These are phyloP conservation scores for Tetrapisispora taiwanensis DNA, from an alignment of 805 yeast species.

Conservation along the genomic window DNA sequence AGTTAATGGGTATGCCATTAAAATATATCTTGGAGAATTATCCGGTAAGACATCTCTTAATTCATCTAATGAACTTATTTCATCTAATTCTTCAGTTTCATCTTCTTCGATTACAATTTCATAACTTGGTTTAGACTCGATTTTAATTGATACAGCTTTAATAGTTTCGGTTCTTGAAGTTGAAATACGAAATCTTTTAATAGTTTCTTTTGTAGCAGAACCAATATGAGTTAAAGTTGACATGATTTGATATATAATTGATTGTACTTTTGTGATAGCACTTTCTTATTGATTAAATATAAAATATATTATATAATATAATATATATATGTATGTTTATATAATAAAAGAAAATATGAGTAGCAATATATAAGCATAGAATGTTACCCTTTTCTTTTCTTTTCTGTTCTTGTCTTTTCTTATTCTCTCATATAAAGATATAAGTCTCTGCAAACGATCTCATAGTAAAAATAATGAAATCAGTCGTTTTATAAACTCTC, in stretches of 20 bases:
- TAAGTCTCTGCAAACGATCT: too few species aligned
- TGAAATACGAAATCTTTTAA: constrained; percentile 63
- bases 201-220: constrained; percentile 45
- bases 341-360: too few species aligned
- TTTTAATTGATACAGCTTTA: constrained; percentile 45
- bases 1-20: constrained; percentile 67
- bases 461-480: too few species aligned
- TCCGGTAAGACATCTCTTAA: constrained; percentile 73
- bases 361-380: too few species aligned
- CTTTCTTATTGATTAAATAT: too few species aligned
- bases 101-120: constrained; percentile 25
- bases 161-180: constrained; percentile 54
- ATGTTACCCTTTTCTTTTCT: too few species aligned
- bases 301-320: too few species aligned
- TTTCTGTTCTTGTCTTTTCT: too few species aligned
- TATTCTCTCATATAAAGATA: too few species aligned
- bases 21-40: constrained; percentile 64
- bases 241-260: constrained; percentile 16
- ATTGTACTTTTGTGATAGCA: too few species aligned
- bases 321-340: too few species aligned
- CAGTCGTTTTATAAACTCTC: too few species aligned
- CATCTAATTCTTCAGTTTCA: constrained; percentile 47
- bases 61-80: constrained; percentile 41
- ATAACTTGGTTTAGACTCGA: constrained; percentile 25
- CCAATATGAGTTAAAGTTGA: constrained; percentile 52